Evolutionary conservation across 805 yeast species (phyloP).

Genomic region (Ascoidea asiatica): DNA sequence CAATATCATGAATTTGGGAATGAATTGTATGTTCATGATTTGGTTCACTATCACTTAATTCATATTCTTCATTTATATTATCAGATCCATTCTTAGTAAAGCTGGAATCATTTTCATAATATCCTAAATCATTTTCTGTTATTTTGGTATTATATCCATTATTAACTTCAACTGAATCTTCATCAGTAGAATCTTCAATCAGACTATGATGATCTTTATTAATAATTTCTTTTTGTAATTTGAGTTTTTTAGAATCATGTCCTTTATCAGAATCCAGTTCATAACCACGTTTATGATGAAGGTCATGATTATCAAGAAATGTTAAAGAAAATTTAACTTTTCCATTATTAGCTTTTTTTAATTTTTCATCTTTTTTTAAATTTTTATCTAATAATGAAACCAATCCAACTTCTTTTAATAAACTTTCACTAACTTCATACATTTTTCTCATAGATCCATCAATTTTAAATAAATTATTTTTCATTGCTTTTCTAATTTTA

Average conservation of each 20-base stretch:
- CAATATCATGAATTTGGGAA: too few species aligned
- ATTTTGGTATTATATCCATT: too few species aligned
- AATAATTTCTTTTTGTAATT: not conserved
- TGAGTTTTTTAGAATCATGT: not conserved
- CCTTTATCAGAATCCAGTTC: not conserved
- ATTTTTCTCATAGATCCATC: constrained; percentile 30
- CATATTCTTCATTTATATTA: too few species aligned
- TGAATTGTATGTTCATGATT: too few species aligned
- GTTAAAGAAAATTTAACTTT: not conserved
- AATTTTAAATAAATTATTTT: constrained; percentile 12
- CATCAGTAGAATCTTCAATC: too few species aligned
- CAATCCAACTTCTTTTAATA: constrained; percentile 27
- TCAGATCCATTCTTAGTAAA: too few species aligned
- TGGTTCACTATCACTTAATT: too few species aligned
- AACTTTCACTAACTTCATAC: constrained; percentile 27
- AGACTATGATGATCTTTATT: too few species aligned
- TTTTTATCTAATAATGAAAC: constrained; percentile 14
- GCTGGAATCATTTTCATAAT: too few species aligned
- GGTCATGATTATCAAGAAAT: not conserved
- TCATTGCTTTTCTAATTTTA: constrained; percentile 14
- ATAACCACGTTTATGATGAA: not conserved
- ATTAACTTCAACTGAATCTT: too few species aligned
- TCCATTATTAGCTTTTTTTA: not conserved
- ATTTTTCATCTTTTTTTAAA: not conserved
- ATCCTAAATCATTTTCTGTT: too few species aligned